These are phyloP conservation scores for Fusarium chuoi DNA, from an alignment of 2,329 filamentous ascomycete species.

Conservation along the genomic window DNA sequence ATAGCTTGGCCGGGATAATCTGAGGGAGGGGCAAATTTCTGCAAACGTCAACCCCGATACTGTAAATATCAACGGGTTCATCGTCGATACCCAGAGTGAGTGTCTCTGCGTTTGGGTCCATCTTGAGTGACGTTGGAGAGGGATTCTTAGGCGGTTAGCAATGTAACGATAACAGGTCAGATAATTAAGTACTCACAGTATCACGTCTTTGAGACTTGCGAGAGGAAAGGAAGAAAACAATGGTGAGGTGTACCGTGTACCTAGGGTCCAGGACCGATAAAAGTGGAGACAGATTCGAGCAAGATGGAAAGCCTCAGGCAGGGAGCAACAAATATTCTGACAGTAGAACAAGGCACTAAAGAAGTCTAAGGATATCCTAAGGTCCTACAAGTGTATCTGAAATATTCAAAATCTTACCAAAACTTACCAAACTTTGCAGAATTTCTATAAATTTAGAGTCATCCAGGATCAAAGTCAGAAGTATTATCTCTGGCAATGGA, in stretches of 20 bases:
- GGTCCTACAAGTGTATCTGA: rapidly evolving
- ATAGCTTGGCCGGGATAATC: rapidly evolving
- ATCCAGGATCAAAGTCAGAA: too few species aligned
- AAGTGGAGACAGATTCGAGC: background rate
- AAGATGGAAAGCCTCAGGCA: too few species aligned
- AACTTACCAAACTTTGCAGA: background rate
- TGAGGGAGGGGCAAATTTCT: rapidly evolving
- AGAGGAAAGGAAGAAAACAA: too few species aligned
- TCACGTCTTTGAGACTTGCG: too few species aligned
- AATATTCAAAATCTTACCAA: too few species aligned
- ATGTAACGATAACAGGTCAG: background rate
- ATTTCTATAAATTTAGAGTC: too few species aligned
- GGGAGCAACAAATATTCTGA: background rate
- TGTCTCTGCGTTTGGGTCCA: background rate
- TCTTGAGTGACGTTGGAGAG: background rate
- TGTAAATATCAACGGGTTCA: rapidly evolving
- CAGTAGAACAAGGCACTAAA: background rate
- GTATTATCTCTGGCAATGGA: too few species aligned
- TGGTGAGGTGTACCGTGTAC: too few species aligned
- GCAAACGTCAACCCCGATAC: background rate
- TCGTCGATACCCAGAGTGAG: rapidly evolving
- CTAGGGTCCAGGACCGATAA: too few species aligned
- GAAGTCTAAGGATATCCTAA: background rate
- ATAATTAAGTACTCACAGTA: too few species aligned
- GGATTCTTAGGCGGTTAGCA: too few species aligned